These are phyloP conservation scores for Clohesyomyces aquaticus DNA, from an alignment of 495 filamentous ascomycete genomes.

Conservation along the genomic window DNA sequence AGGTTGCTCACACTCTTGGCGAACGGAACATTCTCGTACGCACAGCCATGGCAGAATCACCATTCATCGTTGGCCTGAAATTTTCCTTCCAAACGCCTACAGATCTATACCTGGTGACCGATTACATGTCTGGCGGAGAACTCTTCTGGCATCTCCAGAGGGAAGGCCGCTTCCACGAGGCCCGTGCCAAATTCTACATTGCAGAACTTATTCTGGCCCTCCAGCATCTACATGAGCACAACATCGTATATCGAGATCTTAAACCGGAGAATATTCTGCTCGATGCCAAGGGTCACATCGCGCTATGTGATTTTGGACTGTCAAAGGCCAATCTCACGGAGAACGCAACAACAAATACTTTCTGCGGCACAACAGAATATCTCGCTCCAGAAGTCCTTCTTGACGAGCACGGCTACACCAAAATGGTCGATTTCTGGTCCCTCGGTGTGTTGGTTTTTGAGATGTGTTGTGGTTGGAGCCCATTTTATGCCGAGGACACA, in stretches of 20 bases:
- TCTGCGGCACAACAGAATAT: constrained; percentile 98
- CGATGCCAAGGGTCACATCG: constrained; percentile 84
- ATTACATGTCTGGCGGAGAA: constrained; percentile 99
- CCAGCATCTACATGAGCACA: constrained; percentile 91
- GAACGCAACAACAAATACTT: constrained; percentile 97
- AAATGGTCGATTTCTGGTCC: constrained; percentile 99
- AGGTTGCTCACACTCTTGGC: constrained; percentile 94
- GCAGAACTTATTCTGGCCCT: constrained; percentile 95
- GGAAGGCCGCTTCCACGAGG: constrained; percentile 93
- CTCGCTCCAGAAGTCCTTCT: constrained; percentile 92
- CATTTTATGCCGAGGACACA: constrained; percentile 98
- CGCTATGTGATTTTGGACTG: constrained; percentile 85
- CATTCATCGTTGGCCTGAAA: constrained; percentile 97
- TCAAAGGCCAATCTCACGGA: constrained; percentile 97
- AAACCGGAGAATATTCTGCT: constrained; percentile 86
- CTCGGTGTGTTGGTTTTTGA: constrained; percentile 97
- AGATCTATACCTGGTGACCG: constrained; percentile 97
- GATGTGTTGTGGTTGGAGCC: constrained; percentile 99
- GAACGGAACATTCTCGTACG: constrained; percentile 97
- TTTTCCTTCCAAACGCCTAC: constrained; percentile 98
- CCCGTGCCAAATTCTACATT: constrained; percentile 97
- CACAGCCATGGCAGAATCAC: constrained; percentile 92
- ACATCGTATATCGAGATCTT: constrained; percentile 95
- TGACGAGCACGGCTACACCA: constrained; percentile 97
- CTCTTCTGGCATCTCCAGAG: constrained; percentile 99